Evolutionary conservation across 306 rosid genomes (phyloP).

Genomic region (Cucurbita maxima): DNA sequence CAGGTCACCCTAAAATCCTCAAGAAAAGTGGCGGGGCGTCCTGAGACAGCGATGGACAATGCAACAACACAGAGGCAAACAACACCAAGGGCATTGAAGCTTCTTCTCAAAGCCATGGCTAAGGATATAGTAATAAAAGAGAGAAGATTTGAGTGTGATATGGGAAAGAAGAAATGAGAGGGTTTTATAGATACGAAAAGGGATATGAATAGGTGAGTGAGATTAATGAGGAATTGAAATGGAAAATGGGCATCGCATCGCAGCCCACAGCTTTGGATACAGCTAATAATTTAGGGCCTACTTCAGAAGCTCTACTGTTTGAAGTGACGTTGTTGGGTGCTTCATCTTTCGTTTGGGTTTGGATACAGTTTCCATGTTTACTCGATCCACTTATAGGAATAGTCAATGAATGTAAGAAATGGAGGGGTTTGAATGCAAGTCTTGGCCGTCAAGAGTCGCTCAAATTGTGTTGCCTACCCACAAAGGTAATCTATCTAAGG

Average conservation of each 20-base stretch:
- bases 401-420: background rate
- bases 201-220: background rate
- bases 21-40: conserved; percentile 55
- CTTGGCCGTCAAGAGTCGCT: background rate
- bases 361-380: conserved; percentile 29
- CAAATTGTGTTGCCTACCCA: background rate
- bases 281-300: conserved; percentile 73
- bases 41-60: conserved; percentile 25
- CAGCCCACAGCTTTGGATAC: conserved; percentile 42
- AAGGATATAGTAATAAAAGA: background rate
- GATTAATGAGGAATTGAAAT: conserved; percentile 12
- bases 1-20: conserved; percentile 60
- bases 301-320: conserved; percentile 1
- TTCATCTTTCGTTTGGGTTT: conserved; percentile 4
- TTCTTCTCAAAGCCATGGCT: conserved; percentile 6
- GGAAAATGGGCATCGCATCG: conserved; percentile 11
- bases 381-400: background rate
- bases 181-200: conserved; percentile 15
- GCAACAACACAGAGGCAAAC: conserved; percentile 16
- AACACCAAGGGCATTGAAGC: background rate
- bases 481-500: background rate
- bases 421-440: background rate
- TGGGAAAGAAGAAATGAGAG: conserved; percentile 6
- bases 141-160: conserved; percentile 1
- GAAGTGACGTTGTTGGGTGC: background rate